Conservation (phyloP, 495 filamentous ascomycete species). For the Parachaetomium inaequale region DNA sequence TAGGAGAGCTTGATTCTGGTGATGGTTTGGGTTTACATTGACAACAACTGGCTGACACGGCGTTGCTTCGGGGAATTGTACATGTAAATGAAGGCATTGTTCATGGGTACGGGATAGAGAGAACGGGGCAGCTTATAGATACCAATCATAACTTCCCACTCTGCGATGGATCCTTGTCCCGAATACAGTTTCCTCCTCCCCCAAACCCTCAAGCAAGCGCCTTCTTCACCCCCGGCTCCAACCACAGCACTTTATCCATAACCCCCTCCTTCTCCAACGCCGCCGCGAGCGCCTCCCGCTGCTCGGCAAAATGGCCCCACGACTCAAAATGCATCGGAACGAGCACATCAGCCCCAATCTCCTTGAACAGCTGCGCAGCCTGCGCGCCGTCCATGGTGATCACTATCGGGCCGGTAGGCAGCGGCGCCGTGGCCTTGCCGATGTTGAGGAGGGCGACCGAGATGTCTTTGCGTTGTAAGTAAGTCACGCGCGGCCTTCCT, state of each 20-base stretch:
- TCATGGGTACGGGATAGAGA: not conserved
- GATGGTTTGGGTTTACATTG: not conserved
- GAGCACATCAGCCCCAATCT: slow-evolving; percentile 45
- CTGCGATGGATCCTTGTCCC: not conserved
- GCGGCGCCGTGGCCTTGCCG: slow-evolving; percentile 31
- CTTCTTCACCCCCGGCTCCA: slow-evolving; percentile 31
- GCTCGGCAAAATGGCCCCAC: slow-evolving; percentile 50
- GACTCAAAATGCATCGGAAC: slow-evolving; percentile 55
- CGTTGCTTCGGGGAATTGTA: not conserved
- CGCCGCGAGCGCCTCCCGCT: slow-evolving; percentile 36
- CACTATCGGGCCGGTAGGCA: slow-evolving; percentile 35
- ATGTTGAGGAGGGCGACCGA: slow-evolving; percentile 40
- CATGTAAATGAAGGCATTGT: not conserved
- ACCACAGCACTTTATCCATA: slow-evolving; percentile 48
- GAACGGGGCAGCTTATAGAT: not conserved
- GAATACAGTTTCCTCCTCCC: not conserved
- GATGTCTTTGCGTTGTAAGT: slow-evolving; percentile 21
- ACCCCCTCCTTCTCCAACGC: slow-evolving; percentile 57
- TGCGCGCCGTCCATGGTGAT: slow-evolving; percentile 52
- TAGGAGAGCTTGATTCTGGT: not conserved
- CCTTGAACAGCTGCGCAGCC: slow-evolving; percentile 39
- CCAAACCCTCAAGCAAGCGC: slow-evolving; percentile 15
- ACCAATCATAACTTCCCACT: not conserved
- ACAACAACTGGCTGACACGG: too few species aligned
- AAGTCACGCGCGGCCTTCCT: too few species aligned